Conservation (phyloP, 2,329 filamentous ascomycete species). For the Corniculantispora saksenae region DNA sequence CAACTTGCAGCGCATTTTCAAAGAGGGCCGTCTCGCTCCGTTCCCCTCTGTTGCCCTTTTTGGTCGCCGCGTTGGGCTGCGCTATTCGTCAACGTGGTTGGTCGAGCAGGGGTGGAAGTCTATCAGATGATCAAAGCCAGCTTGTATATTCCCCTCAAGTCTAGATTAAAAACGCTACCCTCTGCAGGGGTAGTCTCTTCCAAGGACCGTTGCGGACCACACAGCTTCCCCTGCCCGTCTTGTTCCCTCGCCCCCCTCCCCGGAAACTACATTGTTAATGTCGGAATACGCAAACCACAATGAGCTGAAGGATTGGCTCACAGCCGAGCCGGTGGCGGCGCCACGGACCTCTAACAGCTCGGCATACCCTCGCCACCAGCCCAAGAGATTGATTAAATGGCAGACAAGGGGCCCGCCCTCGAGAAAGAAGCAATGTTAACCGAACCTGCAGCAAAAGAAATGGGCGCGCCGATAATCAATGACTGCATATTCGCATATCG, state of each 20-base stretch:
- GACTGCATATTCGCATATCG: slow-evolving; percentile 7
- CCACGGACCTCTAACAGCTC: no score
- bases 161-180: not conserved
- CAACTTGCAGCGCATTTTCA: not conserved
- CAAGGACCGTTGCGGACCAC: no score
- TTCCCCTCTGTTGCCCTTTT: not conserved
- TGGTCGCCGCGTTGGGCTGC: not conserved
- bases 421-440: not conserved
- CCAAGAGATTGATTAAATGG: not conserved
- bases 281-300: no score
- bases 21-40: no score
- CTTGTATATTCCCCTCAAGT: slow-evolving; percentile 1
- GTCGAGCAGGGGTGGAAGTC: not conserved
- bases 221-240: no score
- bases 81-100: slow-evolving; percentile 12
- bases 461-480: not conserved
- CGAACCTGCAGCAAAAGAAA: not conserved
- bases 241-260: no score
- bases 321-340: slow-evolving; percentile 6
- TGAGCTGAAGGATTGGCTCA: not conserved
- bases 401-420: not conserved
- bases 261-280: no score
- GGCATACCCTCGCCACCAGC: not conserved
- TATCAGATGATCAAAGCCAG: slow-evolving; percentile 13
- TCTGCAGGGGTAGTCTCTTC: not conserved